These are phyloP conservation scores for Clathrus columnatus DNA, from an alignment of 768 basidiomycete species.

Conservation along the genomic window DNA sequence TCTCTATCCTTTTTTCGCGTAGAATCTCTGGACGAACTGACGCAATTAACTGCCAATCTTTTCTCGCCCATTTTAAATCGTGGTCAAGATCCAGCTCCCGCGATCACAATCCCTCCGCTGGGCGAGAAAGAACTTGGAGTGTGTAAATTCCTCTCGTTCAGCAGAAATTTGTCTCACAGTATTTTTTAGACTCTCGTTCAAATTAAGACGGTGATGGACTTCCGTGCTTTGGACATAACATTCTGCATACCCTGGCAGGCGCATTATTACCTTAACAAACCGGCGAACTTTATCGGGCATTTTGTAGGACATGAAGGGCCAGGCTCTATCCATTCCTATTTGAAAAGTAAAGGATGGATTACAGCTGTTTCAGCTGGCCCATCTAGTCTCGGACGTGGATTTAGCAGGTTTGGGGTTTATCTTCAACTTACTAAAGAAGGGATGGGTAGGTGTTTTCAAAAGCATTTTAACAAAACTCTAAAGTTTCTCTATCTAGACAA, in stretches of 20 bases:
- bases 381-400: constrained; percentile 26
- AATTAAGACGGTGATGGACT: constrained; percentile 32
- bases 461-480: background rate
- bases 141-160: background rate
- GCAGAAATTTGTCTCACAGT: background rate
- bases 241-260: constrained; percentile 31
- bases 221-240: constrained; percentile 28
- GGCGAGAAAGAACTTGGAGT: constrained; percentile 10
- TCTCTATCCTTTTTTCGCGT: background rate
- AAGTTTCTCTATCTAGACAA: constrained; percentile 23
- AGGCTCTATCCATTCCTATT: constrained; percentile 40
- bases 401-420: constrained; percentile 27
- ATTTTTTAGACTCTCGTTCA: constrained; percentile 26
- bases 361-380: constrained; percentile 31
- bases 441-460: constrained; percentile 26
- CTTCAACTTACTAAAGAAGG: constrained; percentile 42
- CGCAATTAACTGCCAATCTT: constrained; percentile 20
- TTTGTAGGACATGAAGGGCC: constrained; percentile 44
- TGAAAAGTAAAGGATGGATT: constrained; percentile 40
- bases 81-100: constrained; percentile 18
- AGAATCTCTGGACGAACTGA: constrained; percentile 30
- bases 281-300: constrained; percentile 34
- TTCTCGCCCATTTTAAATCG: constrained; percentile 28
- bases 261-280: constrained; percentile 32
- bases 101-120: constrained; percentile 13